Evolutionary conservation across 2,329 filamentous ascomycete genomes (phyloP).

Genomic region (Talaromyces sp.): DNA sequence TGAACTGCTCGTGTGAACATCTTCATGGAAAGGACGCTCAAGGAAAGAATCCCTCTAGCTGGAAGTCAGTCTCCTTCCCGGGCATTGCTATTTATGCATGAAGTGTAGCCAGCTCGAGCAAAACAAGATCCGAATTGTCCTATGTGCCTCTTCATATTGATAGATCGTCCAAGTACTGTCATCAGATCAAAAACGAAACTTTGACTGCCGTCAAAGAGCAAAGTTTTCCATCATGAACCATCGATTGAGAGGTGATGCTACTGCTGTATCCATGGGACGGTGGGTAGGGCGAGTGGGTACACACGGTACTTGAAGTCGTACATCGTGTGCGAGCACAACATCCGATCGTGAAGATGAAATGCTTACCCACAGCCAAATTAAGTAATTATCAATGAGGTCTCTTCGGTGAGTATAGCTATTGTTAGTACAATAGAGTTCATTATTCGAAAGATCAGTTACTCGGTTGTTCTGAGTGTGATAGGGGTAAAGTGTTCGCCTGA

Average conservation of each 20-base stretch:
- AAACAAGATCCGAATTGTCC: not conserved
- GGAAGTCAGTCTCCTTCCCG: not conserved
- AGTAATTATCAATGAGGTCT: not conserved
- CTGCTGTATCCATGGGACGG: not conserved
- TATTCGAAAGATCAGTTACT: not conserved
- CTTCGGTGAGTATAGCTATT: not conserved
- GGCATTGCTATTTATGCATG: not conserved
- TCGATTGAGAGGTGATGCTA: not conserved
- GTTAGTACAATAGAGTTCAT: not conserved
- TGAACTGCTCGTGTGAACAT: not conserved
- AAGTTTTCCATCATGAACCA: not conserved
- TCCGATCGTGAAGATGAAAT: not conserved
- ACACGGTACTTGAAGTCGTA: not conserved
- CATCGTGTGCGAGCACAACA: not conserved
- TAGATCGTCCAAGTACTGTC: not conserved
- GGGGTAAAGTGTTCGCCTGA: not conserved
- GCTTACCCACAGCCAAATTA: not conserved
- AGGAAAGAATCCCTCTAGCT: not conserved
- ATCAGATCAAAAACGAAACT: not conserved
- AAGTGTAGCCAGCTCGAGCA: not conserved
- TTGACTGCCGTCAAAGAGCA: not conserved
- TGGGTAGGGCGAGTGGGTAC: not conserved
- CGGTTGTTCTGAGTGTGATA: not conserved
- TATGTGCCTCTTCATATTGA: not conserved
- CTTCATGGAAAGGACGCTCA: not conserved